These are phyloP conservation scores for Tagetes erecta DNA, from an alignment of 129 eudicot species.

Conservation along the genomic window DNA sequence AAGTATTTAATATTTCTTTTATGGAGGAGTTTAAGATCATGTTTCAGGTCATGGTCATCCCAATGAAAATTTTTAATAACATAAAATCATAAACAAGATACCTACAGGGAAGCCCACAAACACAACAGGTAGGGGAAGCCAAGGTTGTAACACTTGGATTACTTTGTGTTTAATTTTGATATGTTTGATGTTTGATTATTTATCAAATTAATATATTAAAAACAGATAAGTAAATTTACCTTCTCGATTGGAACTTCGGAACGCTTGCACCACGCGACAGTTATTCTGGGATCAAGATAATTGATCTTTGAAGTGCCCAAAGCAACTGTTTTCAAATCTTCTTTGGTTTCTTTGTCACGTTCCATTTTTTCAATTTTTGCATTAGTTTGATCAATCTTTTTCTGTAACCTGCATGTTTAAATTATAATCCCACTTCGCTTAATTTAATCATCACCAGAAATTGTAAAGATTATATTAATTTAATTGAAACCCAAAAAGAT, in stretches of 20 bases:
- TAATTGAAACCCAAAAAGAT: neutral
- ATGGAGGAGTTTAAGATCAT: neutral
- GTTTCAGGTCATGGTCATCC: neutral
- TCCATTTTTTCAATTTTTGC: constrained; percentile 83
- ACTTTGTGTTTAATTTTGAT: neutral
- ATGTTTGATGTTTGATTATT: neutral
- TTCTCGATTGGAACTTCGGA: constrained; percentile 96
- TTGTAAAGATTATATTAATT: neutral
- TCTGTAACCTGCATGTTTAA: constrained; percentile 60
- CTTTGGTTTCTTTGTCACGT: constrained; percentile 75
- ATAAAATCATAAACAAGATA: neutral
- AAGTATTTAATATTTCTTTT: neutral
- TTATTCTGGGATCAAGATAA: constrained; percentile 95
- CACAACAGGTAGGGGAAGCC: neutral
- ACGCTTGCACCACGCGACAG: constrained; percentile 99
- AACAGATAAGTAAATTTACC: constrained; percentile 39
- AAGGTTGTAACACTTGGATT: neutral
- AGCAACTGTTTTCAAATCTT: constrained; percentile 89
- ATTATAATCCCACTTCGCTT: neutral
- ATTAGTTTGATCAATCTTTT: constrained; percentile 69
- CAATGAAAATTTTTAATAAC: neutral
- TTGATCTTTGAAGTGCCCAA: constrained; percentile 97
- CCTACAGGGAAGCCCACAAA: neutral
- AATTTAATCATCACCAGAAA: neutral
- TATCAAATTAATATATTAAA: neutral